Evolutionary conservation across 805 yeast species (phyloP), one percentile per base, ranked within the genome.

Genomic region (Hanseniaspora occidentalis): DNA sequence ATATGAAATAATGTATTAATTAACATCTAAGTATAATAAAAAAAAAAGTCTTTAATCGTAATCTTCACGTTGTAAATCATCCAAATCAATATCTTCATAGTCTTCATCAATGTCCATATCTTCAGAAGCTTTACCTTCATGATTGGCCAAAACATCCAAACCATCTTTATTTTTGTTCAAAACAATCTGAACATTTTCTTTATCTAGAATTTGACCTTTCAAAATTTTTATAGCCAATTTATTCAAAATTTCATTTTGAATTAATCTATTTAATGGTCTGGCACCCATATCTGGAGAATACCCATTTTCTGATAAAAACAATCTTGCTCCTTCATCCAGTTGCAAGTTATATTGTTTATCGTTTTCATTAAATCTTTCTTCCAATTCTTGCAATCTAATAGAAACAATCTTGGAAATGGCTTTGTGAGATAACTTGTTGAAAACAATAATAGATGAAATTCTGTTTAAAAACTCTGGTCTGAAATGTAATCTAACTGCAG

Each of bases 381-480:
- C 92, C 45, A 92, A 81, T 60, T 92, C 98, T 43, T 66, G 60
- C 48, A 92, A 65, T 55, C 98, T 74, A 47, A 92, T 79, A 45
- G 76, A 77, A 36, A 92, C 96, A 54, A 92, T 92, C 75, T 84
- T 84, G 50, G 84, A 74, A 49, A 92, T 92, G 1, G 96, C 94
- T 60, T 81, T 80, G 69, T 78, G 81, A 14, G 96, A 84, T 48
- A 92, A 71, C 51, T 95, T 76, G 71, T 92, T 92, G 74, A 92
- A 92, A 18, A 92, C 81, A 23, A 89, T 85, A 50, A 84, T 88
- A 6, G 94, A 84, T 2, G 95, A 80, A 48, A 92, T 89, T 69
- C 98, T 83, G 71, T 92, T 92, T 53, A 92, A 70, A 67, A 92
- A 92, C 64, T 92, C 98, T 4, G 98, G 98, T 60, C 97, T 77